Conservation (phyloP, 179 eudicot genomes). For the Beta corolliflora region DNA sequence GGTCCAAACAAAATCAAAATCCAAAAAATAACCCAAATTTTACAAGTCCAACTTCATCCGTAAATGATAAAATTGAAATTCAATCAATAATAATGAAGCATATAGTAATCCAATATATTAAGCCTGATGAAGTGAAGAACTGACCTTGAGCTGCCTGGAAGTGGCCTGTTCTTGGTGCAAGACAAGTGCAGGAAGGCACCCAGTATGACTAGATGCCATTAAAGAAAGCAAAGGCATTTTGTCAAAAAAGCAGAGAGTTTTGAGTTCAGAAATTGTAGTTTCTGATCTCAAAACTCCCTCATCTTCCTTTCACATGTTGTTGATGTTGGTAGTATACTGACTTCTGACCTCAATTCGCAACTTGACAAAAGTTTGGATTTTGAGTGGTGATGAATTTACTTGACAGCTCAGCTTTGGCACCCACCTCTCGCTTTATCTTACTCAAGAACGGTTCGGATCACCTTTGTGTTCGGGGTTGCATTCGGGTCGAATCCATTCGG, state of each 20-base stretch:
- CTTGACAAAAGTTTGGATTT: background rate
- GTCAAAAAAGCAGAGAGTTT: background rate
- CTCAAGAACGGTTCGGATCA: too few species aligned
- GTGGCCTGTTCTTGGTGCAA: slow-evolving; percentile 19
- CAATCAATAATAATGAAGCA: background rate
- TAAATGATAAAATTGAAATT: background rate
- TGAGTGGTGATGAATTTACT: background rate
- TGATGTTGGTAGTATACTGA: background rate
- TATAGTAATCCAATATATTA: background rate
- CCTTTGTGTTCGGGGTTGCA: too few species aligned
- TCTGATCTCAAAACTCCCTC: slow-evolving; percentile 15
- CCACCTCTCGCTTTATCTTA: background rate
- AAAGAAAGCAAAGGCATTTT: background rate
- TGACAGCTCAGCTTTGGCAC: background rate
- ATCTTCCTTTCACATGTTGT: background rate
- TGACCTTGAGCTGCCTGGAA: slow-evolving; percentile 26
- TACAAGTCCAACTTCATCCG: too few species aligned
- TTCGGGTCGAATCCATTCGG: too few species aligned
- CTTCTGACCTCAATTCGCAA: background rate
- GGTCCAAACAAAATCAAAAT: too few species aligned
- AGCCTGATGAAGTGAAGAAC: background rate
- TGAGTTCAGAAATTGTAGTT: slow-evolving; percentile 22
- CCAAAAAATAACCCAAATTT: too few species aligned
- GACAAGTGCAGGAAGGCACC: slow-evolving; percentile 22
- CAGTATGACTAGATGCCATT: slow-evolving; percentile 19